Evolutionary conservation across 495 filamentous ascomycete genomes (phyloP).

Genomic region (Pyronema domesticum): DNA sequence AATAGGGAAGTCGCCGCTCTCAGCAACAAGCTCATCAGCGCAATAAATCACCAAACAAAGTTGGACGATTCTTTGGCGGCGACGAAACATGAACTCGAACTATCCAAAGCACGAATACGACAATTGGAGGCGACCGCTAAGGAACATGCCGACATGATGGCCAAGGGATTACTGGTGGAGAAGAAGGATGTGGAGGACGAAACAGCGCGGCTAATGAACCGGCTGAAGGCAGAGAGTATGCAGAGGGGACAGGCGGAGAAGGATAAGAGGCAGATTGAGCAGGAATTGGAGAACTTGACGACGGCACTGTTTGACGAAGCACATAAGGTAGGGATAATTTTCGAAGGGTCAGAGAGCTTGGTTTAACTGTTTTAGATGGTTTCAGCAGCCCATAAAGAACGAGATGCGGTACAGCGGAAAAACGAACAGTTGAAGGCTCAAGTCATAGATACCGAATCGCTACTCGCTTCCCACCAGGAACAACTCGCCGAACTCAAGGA

Average conservation of each 20-base stretch:
- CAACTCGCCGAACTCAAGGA: constrained; percentile 79
- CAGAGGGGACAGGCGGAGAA: constrained; percentile 44
- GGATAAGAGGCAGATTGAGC: constrained; percentile 55
- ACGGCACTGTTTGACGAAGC: constrained; percentile 88
- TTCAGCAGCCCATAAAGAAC: constrained; percentile 54
- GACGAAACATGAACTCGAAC: constrained; percentile 66
- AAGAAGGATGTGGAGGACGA: constrained; percentile 50
- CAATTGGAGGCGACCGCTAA: constrained; percentile 50
- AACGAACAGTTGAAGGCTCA: constrained; percentile 65
- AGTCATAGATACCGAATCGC: constrained; percentile 65
- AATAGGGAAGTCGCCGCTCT: constrained; percentile 77
- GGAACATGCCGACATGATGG: constrained; percentile 53
- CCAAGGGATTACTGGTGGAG: constrained; percentile 50
- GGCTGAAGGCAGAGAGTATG: constrained; percentile 44
- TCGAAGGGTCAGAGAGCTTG: not conserved
- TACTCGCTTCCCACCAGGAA: constrained; percentile 78
- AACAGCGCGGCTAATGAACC: constrained; percentile 48
- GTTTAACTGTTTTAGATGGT: constrained; percentile 52
- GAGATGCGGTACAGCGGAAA: constrained; percentile 54
- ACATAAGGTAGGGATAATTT: constrained; percentile 42
- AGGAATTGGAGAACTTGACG: constrained; percentile 76
- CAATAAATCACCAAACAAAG: constrained; percentile 90
- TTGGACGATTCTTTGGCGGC: constrained; percentile 74
- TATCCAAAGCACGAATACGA: constrained; percentile 47
- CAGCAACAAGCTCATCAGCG: constrained; percentile 87